These are phyloP conservation scores for Trapa incisa DNA, from an alignment of 345 rosid species.

Conservation along the genomic window DNA sequence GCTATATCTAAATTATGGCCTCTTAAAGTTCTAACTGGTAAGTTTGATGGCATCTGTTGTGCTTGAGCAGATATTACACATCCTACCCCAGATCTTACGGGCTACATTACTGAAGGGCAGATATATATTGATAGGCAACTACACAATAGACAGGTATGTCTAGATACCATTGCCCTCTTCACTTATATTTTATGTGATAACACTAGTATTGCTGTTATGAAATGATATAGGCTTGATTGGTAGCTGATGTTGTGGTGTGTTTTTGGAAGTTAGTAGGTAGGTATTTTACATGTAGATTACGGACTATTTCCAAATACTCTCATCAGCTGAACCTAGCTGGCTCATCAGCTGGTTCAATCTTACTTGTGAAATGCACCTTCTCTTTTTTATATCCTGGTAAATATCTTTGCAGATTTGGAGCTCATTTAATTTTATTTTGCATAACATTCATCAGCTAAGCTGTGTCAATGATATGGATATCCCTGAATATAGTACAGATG, in stretches of 20 bases:
- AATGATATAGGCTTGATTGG: no score
- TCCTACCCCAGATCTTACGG: slow-evolving; percentile 99
- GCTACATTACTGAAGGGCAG: slow-evolving; percentile 96
- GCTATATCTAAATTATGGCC: not conserved
- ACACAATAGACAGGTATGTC: slow-evolving; percentile 61
- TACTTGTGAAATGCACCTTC: not conserved
- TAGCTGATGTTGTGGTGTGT: no score
- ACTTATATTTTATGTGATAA: not conserved
- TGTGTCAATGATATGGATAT: not conserved
- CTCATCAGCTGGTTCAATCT: not conserved
- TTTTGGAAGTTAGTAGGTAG: no score
- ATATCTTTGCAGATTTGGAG: no score
- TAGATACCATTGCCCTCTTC: not conserved
- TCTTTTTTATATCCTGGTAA: not conserved
- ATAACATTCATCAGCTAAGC: not conserved
- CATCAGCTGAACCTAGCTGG: not conserved
- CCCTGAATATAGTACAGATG: not conserved
- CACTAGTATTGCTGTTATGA: no score
- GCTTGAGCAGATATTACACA: slow-evolving; percentile 73
- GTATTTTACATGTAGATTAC: no score
- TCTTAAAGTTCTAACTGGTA: slow-evolving; percentile 4
- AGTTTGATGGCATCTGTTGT: slow-evolving; percentile 4
- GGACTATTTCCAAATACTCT: no score
- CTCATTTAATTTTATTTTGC: not conserved
- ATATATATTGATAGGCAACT: slow-evolving; percentile 84